Evolutionary conservation across 2,329 filamentous ascomycete genomes (phyloP), one percentile per base, ranked within the genome.

Genomic region (Polytolypa hystricis): DNA sequence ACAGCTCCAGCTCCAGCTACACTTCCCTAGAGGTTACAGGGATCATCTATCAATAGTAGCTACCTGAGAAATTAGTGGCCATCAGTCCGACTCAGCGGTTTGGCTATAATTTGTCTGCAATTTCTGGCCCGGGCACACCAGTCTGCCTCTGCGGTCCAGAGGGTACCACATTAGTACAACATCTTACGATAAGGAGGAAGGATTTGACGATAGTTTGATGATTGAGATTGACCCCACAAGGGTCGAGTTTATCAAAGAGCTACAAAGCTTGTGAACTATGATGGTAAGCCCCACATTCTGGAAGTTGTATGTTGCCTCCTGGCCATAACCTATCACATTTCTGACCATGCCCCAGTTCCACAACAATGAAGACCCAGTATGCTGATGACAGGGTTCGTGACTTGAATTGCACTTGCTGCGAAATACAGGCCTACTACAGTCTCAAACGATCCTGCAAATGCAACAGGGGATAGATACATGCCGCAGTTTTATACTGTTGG

Each of bases 381-480:
- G 42, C 40, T 9, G 31, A 40, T 27, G 40, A 45, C 17, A 38
- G 38, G 16, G 29, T 45, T 29, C 42, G 40, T 35, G 40, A 45
- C 26, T 37, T 45, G 38, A 42, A 45, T 30, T 35, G 40, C 5
- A 16, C 42, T 35, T 40, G 38, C 27, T 45, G 37, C 15, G 38
- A 45, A 30, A 45, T 45, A 14, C 27, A 38, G 10, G 42, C 42
- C 17, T 45, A 45, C 30, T 42, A 34, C 33, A 31, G 35, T 12
- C 40, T 45, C 25, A 45, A 42, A 10, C 27, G 14, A 37, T 41
- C 10, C 34, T n/a, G n/a, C n/a, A n/a, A n/a, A n/a, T n/a, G n/a
- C n/a, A n/a, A n/a, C n/a, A n/a, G n/a, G n/a, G n/a, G n/a, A n/a
- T n/a, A n/a, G n/a, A n/a, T n/a, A n/a, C n/a, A n/a, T n/a, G n/a